Base-by-base conservation (phyloP, 805 yeast species). In the Priceomyces carsonii region DNA sequence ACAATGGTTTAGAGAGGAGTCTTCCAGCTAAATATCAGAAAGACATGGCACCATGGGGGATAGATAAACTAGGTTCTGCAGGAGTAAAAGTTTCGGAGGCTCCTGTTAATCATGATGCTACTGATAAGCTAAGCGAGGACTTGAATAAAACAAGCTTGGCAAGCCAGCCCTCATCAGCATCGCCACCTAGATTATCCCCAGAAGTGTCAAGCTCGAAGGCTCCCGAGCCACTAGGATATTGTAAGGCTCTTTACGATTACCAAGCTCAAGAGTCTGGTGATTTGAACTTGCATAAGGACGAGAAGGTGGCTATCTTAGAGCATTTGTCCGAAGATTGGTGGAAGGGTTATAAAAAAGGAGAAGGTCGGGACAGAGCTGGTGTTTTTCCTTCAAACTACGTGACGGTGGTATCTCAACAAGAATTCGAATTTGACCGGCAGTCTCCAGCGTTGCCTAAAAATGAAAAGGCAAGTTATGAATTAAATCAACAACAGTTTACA, bases 371-470 rank as follows among this genome's bases (percentile, higher is more conserved):
- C 4, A 57, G 60, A 20, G 73, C 75, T 6, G 99, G 98, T 27
- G 81, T 90, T 53, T 90, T 93, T 66, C 99, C 99, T 6, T 67
- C 91, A 1, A 87, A 87, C 57, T 91, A 93, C 53, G 95, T 89
- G 32, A 73, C 45, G 16, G 43, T 71, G 26, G 53, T 72, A 3
- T 47, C 66, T 8, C 59, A 55, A 37, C 45, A 57, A 15, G 71
- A 67, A 31, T 61, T 54, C 38, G 42, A 47, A 15, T 36, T 19
- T 20, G 34, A 29, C 13, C 8, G 27, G 8, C 10, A 36, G 47
- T 34, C 32, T 29, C 39, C 32, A 38, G 39, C 12, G 45, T 48
- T 21, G 13, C 45, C 38, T 17, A 39, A 50, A 36, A 38, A 39
- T 9, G 57, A 51, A 37, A 48, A 50, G 34, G 44, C 41, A n/a